Percentiles rank a stretch among this genome's conserved stretches.
phyloP scores from a whole-genome alignment of 768 basidiomycete species.

The Boletus coccyginus region DNA sequence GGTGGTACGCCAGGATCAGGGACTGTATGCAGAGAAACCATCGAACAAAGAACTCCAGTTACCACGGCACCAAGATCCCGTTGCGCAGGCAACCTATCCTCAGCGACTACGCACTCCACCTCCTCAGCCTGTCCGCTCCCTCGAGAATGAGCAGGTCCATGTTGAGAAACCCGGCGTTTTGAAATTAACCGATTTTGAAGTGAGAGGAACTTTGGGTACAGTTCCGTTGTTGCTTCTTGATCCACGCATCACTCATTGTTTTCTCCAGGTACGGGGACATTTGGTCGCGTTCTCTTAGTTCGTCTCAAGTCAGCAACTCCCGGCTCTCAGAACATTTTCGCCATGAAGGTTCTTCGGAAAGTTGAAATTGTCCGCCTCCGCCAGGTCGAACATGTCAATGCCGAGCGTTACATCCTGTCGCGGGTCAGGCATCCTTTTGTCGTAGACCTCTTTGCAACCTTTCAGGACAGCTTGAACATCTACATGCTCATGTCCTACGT shows the following conservation, averaged over 20 bases:
- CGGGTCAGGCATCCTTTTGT: constrained; percentile 93
- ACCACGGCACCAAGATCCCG: constrained; percentile 1
- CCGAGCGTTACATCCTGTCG: constrained; percentile 91
- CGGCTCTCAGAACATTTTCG: constrained; percentile 54
- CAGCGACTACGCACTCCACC: constrained; percentile 28
- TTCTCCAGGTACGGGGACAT: constrained; percentile 88
- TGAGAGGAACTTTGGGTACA: constrained; percentile 71
- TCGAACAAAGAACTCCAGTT: constrained; percentile 8
- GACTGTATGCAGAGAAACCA: constrained; percentile 7
- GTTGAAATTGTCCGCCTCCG: constrained; percentile 83
- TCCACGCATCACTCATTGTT: constrained; percentile 1
- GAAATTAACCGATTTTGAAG: constrained; percentile 75
- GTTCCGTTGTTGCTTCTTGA: constrained; percentile 18
- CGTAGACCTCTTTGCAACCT: constrained; percentile 93
- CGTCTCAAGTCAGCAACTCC: constrained; percentile 59
- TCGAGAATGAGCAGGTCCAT: constrained; percentile 72
- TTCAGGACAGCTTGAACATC: constrained; percentile 94
- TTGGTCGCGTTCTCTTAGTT: constrained; percentile 89
- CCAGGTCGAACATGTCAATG: constrained; percentile 97
- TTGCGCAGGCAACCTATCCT: constrained; percentile 7
- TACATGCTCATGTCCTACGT: constrained; percentile 98
- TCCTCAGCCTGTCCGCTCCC: constrained; percentile 45
- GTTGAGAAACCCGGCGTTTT: constrained; percentile 54
- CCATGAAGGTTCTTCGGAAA: constrained; percentile 88
- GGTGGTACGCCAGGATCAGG: constrained; percentile 14